Evolutionary conservation across 345 rosid genomes (phyloP).

Genomic region (Arabis hirsuta): DNA sequence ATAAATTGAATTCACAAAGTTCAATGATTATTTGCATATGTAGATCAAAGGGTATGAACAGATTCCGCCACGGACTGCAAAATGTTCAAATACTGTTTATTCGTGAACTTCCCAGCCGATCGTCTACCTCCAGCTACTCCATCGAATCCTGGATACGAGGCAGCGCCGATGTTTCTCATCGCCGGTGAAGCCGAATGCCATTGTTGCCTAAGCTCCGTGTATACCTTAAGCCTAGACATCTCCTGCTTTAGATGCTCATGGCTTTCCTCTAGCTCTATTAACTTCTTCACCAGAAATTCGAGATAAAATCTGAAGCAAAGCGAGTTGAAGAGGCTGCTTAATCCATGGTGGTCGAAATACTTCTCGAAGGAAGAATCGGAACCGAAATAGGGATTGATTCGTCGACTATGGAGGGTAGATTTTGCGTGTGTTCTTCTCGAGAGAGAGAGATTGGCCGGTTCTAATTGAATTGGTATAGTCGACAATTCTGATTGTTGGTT

Average conservation of each 20-base stretch:
- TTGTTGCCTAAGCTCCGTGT: conserved; percentile 51
- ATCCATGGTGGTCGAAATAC: too few species aligned
- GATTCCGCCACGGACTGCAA: conserved; percentile 94
- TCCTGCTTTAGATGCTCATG: conserved; percentile 72
- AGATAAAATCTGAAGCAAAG: conserved; percentile 22
- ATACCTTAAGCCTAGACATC: conserved; percentile 65
- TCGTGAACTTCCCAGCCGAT: conserved; percentile 63
- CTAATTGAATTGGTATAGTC: too few species aligned
- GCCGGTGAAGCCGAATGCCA: conserved; percentile 70
- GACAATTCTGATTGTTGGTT: too few species aligned
- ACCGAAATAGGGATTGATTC: too few species aligned
- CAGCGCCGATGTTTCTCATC: conserved; percentile 50
- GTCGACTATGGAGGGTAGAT: too few species aligned
- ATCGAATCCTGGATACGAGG: conserved; percentile 35
- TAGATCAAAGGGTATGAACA: conserved; percentile 73
- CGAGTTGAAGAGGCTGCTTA: conserved; percentile 22
- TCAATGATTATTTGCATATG: conserved; percentile 54
- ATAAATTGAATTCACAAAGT: neutral
- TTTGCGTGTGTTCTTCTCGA: too few species aligned
- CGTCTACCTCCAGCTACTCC: conserved; percentile 50
- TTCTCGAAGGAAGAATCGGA: too few species aligned
- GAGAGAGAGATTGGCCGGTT: too few species aligned
- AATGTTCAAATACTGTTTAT: conserved; percentile 79
- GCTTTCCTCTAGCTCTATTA: conserved; percentile 74
- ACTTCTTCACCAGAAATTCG: conserved; percentile 56